A percentile compares a stretch with the other conserved stretches of the same genome.
These are phyloP conservation scores for Dionaea muscipula DNA, from an alignment of 179 eudicot genomes.

Conservation along the genomic window DNA sequence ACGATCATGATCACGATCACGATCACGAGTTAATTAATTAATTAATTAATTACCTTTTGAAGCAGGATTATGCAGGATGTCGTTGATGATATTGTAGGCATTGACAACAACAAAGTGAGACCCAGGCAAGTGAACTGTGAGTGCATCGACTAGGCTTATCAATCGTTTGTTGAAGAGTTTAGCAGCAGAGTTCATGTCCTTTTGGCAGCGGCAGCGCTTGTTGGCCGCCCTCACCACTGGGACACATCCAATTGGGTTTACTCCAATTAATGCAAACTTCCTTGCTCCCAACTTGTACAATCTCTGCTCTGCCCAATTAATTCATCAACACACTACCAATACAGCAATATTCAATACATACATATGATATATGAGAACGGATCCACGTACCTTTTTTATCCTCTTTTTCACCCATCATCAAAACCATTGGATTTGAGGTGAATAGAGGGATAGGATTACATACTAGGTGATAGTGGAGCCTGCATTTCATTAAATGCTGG, in stretches of 20 bases:
- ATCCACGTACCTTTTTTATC: no score
- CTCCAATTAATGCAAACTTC: slow-evolving; percentile 19
- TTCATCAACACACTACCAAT: no score
- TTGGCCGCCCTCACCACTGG: slow-evolving; percentile 17
- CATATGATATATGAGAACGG: no score
- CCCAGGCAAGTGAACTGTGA: slow-evolving; percentile 13
- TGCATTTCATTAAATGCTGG: no score
- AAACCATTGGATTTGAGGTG: no score
- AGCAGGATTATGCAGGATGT: slow-evolving; percentile 15
- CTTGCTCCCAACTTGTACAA: slow-evolving; percentile 26
- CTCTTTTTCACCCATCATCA: no score
- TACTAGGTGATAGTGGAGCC: no score
- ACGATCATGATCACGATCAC: no score
- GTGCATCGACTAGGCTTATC: slow-evolving; percentile 9
- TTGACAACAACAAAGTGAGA: slow-evolving; percentile 17
- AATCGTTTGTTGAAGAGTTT: slow-evolving; percentile 11
- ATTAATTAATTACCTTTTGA: slow-evolving; percentile 12
- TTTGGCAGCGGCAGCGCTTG: slow-evolving; percentile 4
- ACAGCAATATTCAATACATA: no score
- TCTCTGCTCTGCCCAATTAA: slow-evolving; percentile 11
- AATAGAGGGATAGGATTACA: no score
- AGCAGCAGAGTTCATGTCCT: background rate
- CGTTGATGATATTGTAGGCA: slow-evolving; percentile 16
- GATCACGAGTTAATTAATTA: background rate
- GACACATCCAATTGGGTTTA: slow-evolving; percentile 31